Evolutionary conservation across 192 early-diverging fungal genomes (phyloP).

Genomic region (Backusella circina): DNA sequence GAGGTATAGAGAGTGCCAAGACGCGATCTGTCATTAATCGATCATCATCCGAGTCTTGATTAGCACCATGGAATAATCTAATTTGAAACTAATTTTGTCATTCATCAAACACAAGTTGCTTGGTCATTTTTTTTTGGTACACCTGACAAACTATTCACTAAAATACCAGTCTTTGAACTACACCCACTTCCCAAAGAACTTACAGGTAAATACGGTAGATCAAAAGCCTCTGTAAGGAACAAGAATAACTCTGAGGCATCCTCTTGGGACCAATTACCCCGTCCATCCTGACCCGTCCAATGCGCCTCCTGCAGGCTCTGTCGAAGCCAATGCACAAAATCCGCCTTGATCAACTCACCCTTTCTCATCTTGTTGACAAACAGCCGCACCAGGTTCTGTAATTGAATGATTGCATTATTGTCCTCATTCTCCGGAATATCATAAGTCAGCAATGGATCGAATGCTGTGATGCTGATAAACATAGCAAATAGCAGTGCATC

Average conservation of each 20-base stretch:
- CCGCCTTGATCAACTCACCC: background rate
- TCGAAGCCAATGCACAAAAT: background rate
- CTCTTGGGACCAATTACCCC: background rate
- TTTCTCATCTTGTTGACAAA: conserved; percentile 1
- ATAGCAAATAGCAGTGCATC: background rate
- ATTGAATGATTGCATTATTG: background rate
- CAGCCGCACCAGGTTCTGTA: background rate
- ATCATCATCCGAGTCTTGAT: background rate
- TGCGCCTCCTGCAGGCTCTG: background rate
- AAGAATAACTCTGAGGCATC: background rate
- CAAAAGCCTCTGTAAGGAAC: background rate
- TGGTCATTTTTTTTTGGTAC: background rate
- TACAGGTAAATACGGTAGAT: background rate
- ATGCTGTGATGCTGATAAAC: background rate
- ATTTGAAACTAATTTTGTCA: conserved; percentile 6
- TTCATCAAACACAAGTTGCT: background rate
- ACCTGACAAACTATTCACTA: background rate
- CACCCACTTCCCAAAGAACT: background rate
- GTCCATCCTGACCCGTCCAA: background rate
- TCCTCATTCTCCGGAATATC: background rate
- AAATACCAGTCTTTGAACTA: background rate
- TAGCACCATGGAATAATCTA: conserved; percentile 5
- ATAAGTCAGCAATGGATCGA: background rate
- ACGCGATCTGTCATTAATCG: background rate
- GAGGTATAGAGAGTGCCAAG: background rate